Conservation (phyloP, 2,329 filamentous ascomycete species). For the Zelopaecilomyces penicillatus region DNA sequence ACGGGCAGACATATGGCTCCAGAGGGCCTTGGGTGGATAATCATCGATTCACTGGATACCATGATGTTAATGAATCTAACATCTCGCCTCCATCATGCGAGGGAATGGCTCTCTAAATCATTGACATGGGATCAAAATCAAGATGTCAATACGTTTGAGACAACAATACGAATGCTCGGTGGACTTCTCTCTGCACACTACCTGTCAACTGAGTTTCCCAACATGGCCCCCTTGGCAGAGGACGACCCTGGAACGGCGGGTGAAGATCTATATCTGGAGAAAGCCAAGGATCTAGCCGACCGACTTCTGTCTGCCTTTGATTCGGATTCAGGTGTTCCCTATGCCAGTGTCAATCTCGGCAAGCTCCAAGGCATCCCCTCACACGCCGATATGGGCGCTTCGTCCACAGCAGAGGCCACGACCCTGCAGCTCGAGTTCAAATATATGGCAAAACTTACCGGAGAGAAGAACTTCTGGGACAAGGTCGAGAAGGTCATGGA, state of each 20-base stretch:
- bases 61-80: constrained; percentile 98
- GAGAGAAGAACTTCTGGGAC: constrained; percentile 88
- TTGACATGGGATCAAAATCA: constrained; percentile 86
- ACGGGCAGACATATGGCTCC: constrained; percentile 75
- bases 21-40: constrained; percentile 93
- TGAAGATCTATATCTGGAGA: constrained; percentile 92
- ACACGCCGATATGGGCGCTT: constrained; percentile 77
- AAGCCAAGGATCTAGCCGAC: constrained; percentile 86
- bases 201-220: constrained; percentile 72
- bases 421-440: constrained; percentile 94
- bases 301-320: constrained; percentile 82
- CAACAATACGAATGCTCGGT: constrained; percentile 94
- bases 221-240: constrained; percentile 65
- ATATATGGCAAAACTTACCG: constrained; percentile 89
- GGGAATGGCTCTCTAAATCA: constrained; percentile 77
- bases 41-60: constrained; percentile 90
- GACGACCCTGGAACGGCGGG: constrained; percentile 65
- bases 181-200: constrained; percentile 91
- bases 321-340: constrained; percentile 77
- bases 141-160: constrained; percentile 96
- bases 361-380: constrained; percentile 68
- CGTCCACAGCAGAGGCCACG: constrained; percentile 88
- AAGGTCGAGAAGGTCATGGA: constrained; percentile 86
- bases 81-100: constrained; percentile 69
- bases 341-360: constrained; percentile 80